A percentile compares a stretch with the other conserved stretches of the same genome.
These are phyloP conservation scores for Astrocystis sublimbata DNA, from an alignment of 495 filamentous ascomycete species.

Conservation along the genomic window DNA sequence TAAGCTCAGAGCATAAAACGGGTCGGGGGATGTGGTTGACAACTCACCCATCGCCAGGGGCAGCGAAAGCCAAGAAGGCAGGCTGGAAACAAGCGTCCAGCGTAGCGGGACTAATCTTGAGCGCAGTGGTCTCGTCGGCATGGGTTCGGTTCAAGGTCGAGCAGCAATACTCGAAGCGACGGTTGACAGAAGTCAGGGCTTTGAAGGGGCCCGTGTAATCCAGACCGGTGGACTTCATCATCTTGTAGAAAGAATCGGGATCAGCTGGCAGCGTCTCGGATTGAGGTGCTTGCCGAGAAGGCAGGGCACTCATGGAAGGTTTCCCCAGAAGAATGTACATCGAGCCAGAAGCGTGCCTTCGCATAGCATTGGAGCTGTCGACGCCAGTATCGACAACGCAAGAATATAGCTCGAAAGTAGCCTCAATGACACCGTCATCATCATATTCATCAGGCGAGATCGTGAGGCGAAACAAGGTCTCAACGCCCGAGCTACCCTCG, in stretches of 20 bases:
- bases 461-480: conserved; percentile 46
- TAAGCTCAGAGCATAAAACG: not conserved
- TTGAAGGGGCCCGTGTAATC: conserved; percentile 47
- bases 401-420: conserved; percentile 40
- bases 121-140: conserved; percentile 31
- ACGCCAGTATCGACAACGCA: conserved; percentile 27
- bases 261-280: conserved; percentile 38
- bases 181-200: conserved; percentile 37
- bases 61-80: conserved; percentile 44
- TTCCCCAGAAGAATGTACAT: conserved; percentile 37
- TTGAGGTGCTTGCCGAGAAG: conserved; percentile 21
- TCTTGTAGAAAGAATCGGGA: conserved; percentile 45
- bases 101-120: conserved; percentile 48
- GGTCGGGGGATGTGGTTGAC: not conserved
- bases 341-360: conserved; percentile 37
- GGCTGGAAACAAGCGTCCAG: conserved; percentile 53
- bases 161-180: conserved; percentile 49
- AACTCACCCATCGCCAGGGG: conserved; percentile 45
- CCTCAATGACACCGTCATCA: conserved; percentile 30
- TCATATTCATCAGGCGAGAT: conserved; percentile 12
- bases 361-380: conserved; percentile 35
- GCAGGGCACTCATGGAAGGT: conserved; percentile 26
- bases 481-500: conserved; percentile 44
- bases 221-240: conserved; percentile 45
- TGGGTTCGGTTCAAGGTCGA: conserved; percentile 38